Conservation (phyloP, 192 early-diverging fungal genomes). For the Podila epicladia region DNA sequence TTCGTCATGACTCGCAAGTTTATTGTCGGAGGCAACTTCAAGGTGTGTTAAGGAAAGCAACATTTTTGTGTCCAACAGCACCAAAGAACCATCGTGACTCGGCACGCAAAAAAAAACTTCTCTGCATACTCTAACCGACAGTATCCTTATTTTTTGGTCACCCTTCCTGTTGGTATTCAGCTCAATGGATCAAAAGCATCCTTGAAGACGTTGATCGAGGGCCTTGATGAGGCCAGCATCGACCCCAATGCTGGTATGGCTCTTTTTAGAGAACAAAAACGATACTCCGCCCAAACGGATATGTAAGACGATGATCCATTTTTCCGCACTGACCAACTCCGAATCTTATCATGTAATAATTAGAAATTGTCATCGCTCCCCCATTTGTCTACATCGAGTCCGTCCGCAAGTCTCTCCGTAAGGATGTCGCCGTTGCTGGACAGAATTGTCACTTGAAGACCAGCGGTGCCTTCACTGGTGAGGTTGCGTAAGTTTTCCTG, state of each 20-base stretch:
- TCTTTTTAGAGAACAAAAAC: neutral
- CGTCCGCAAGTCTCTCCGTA: conserved; percentile 73
- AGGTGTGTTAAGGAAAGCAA: conserved; percentile 66
- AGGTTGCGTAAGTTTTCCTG: conserved; percentile 69
- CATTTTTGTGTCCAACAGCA: too few species aligned
- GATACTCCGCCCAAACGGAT: too few species aligned
- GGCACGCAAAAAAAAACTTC: neutral
- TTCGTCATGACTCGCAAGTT: conserved; percentile 74
- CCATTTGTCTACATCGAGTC: conserved; percentile 87
- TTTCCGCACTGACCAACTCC: neutral
- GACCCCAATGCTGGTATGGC: conserved; percentile 69
- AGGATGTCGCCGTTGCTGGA: conserved; percentile 88
- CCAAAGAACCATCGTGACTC: too few species aligned
- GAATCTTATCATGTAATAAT: neutral
- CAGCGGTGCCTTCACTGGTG: conserved; percentile 95
- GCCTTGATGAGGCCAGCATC: conserved; percentile 73
- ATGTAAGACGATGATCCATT: neutral
- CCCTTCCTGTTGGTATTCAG: neutral
- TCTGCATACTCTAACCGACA: neutral
- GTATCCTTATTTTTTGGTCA: neutral
- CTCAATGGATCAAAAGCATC: conserved; percentile 80
- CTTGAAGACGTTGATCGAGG: conserved; percentile 73
- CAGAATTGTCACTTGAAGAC: conserved; percentile 89
- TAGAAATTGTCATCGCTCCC: conserved; percentile 95
- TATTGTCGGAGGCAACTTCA: conserved; percentile 91